Evolutionary conservation across 768 basidiomycete genomes (phyloP).

Genomic region (Boletus eberwhitei): DNA sequence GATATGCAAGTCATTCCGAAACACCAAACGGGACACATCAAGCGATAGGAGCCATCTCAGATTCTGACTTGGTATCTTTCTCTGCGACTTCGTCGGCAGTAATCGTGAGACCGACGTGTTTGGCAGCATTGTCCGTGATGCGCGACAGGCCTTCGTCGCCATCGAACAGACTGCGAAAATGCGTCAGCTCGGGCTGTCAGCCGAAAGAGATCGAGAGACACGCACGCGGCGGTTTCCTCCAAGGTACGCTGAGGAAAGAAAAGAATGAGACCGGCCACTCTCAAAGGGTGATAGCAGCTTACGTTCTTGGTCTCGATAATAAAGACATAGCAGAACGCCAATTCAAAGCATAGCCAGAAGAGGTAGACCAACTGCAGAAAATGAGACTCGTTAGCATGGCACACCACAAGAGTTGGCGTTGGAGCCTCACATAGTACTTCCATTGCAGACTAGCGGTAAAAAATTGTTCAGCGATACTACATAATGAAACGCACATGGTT

Average conservation of each 20-base stretch:
- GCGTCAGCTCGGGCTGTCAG: not conserved
- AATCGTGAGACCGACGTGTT: not conserved
- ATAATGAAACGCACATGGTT: not conserved
- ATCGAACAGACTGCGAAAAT: slow-evolving; percentile 13
- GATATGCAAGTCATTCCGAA: not conserved
- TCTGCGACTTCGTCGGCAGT: not conserved
- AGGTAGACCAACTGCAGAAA: slow-evolving; percentile 29
- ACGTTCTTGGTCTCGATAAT: slow-evolving; percentile 40
- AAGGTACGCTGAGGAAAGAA: slow-evolving; percentile 8
- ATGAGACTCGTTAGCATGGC: not conserved
- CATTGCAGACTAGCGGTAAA: slow-evolving; percentile 32
- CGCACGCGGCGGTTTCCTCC: slow-evolving; percentile 21
- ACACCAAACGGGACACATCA: not conserved
- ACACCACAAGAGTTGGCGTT: not conserved
- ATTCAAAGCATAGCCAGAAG: slow-evolving; percentile 40
- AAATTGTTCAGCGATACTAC: not conserved
- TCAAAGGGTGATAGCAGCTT: not conserved
- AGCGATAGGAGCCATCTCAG: not conserved
- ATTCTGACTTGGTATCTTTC: not conserved
- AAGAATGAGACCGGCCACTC: not conserved
- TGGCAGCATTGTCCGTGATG: not conserved
- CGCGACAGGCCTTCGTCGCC: not conserved
- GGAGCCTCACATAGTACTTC: slow-evolving; percentile 42
- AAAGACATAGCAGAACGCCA: slow-evolving; percentile 37
- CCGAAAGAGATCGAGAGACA: not conserved